Evolutionary conservation across 108 stramenopile genomes (phyloP), one percentile per base, ranked within the genome.

Genomic region (Pseudonitzschia multiseries): DNA sequence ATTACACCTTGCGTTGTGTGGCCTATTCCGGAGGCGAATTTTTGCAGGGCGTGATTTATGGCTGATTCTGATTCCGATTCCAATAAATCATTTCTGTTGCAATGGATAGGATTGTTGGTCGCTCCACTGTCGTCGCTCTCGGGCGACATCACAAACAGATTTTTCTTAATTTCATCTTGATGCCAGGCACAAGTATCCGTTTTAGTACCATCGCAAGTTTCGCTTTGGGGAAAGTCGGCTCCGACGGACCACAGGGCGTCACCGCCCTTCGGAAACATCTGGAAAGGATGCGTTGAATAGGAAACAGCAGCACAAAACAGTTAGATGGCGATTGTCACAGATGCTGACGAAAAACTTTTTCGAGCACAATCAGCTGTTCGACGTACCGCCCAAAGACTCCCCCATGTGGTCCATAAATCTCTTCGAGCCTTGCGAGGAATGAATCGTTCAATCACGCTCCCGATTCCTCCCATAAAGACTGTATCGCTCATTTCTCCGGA

Each of bases 401-500:
- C 95, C 91, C 92, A 92, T 1, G 88, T 83, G 18, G 50, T 70
- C 83, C 82, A 93, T 36, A 96, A 70, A 46, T 92, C 89, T 61
- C 74, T 83, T 46, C 91, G 69, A 46, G 69, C 66, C 52, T 67
- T 82, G 22, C 87, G 74, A 12, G 89, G 86, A 73, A 95, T 84
- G 57, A 86, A 90, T 48, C 84, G 83, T 62, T 96, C 91, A 28
- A 93, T 66, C 60, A 93, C 57, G 9, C 71, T 73, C 10, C 86
- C 91, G 8, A 89, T 52, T 8, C 84, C 75, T 41, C 87, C 83
- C 54, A 89, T 69, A 42, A 96, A 29, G 15, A 77, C 84, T 13
- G 90, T 96, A 68, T 94, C 95, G 52, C 82, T 86, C 81, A 96
- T 89, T 83, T 97, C 96, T 41, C 96, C 96, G 4, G 89, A 89